These are phyloP conservation scores for Penicillium rolfsii DNA, from an alignment of 2,329 filamentous ascomycete genomes.

Conservation along the genomic window DNA sequence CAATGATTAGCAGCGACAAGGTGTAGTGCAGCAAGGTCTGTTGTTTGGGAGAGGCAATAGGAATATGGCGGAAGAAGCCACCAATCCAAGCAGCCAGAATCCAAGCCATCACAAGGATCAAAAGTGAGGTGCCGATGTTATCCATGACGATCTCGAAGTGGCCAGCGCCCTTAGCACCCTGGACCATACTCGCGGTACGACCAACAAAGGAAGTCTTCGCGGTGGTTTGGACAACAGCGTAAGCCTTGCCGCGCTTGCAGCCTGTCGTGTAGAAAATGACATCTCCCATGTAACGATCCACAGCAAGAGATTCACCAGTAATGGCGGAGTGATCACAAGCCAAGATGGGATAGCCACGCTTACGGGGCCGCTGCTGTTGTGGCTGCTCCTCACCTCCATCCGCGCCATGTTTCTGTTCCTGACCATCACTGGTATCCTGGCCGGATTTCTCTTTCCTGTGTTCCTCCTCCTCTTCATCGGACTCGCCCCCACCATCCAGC, in stretches of 20 bases:
- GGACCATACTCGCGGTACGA: slow-evolving; percentile 72
- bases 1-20: slow-evolving; percentile 72
- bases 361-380: slow-evolving; percentile 23
- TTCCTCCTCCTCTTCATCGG: slow-evolving; percentile 58
- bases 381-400: slow-evolving; percentile 17
- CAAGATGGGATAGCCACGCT: slow-evolving; percentile 65
- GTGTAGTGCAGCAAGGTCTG: slow-evolving; percentile 70
- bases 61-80: slow-evolving; percentile 73
- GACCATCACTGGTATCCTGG: slow-evolving; percentile 9
- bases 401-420: slow-evolving; percentile 14
- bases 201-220: slow-evolving; percentile 76
- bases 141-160: slow-evolving; percentile 85
- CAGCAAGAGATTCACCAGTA: slow-evolving; percentile 76
- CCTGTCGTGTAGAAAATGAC: slow-evolving; percentile 77
- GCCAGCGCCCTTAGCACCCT: slow-evolving; percentile 73
- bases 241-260: slow-evolving; percentile 79
- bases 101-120: slow-evolving; percentile 77
- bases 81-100: slow-evolving; percentile 76
- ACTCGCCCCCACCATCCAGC: slow-evolving; percentile 54
- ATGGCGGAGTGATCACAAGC: slow-evolving; percentile 80
- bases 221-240: slow-evolving; percentile 67
- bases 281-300: slow-evolving; percentile 70
- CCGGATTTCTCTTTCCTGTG: slow-evolving; percentile 59
- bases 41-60: slow-evolving; percentile 59
- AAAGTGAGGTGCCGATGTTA: slow-evolving; percentile 72